Evolutionary conservation across 352 stramenopile species (phyloP).

Genomic region (Pythium sukuiense): DNA sequence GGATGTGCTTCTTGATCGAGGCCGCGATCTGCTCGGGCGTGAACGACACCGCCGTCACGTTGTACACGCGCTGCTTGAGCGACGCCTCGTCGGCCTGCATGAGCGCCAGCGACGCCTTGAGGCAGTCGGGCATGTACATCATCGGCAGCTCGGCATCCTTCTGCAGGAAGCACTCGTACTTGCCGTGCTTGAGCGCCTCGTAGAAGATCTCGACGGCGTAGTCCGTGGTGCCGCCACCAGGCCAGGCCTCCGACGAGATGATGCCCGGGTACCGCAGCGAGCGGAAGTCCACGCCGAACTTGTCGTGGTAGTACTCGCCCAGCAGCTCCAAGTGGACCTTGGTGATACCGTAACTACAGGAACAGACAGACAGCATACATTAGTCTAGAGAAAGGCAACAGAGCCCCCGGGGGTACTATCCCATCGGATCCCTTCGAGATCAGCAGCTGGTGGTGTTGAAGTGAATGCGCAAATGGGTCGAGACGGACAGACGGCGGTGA

Average conservation of each 20-base stretch:
- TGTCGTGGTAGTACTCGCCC: conserved; percentile 92
- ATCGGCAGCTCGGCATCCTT: conserved; percentile 86
- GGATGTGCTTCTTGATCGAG: conserved; percentile 87
- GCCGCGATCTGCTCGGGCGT: conserved; percentile 80
- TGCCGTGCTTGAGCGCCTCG: conserved; percentile 83
- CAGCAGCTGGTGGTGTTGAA: conserved; percentile 15
- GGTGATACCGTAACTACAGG: conserved; percentile 89
- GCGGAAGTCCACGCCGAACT: conserved; percentile 91
- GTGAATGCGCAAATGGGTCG: conserved; percentile 15
- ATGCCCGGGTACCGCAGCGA: conserved; percentile 91
- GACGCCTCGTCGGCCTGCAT: conserved; percentile 65
- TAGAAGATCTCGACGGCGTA: conserved; percentile 95
- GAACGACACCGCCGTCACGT: conserved; percentile 91
- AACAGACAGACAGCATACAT: too few species aligned
- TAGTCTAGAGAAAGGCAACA: background rate
- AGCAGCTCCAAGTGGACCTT: conserved; percentile 91
- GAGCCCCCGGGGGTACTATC: conserved; percentile 4
- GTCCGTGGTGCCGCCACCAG: conserved; percentile 84
- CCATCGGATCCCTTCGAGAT: too few species aligned
- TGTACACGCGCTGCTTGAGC: conserved; percentile 90
- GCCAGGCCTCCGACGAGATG: conserved; percentile 86
- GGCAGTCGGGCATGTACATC: conserved; percentile 95
- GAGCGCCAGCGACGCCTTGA: conserved; percentile 84
- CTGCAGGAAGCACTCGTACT: conserved; percentile 89
- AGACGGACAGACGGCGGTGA: background rate